Evolutionary conservation across 305 asterid genomes (phyloP), one percentile per base, ranked within the genome.

Genomic region (Fraxinus sp.): DNA sequence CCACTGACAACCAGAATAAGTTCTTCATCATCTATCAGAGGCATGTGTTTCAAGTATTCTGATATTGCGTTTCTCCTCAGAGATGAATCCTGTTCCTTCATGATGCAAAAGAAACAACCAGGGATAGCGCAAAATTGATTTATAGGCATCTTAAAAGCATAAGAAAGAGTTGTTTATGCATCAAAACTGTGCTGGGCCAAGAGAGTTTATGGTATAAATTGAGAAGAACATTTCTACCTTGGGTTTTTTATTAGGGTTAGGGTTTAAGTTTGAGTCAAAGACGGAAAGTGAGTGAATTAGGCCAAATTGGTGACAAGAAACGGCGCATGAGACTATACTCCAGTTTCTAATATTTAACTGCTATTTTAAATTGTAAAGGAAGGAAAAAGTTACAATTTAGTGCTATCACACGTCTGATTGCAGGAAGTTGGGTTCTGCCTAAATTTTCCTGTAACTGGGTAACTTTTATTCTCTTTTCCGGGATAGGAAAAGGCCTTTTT

Each of bases 41-140:
- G 83, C 78, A 88, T 30, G 44, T 70, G 68, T 41, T 85, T 89
- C 0, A 95, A 75, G 90, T 88, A 91, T 30, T 86, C 84, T 79
- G 71, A 83, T 76, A 92, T 76, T 44, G 44, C 80, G 10, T 74
- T 71, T 77, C 88, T 92, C 78, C 89, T 88, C 2, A 76, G 68
- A 13, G 87, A 64, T 83, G 92, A 82, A 80, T 89, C 88, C 62
- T 88, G 87, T 76, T 90, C 91, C 81, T 90, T 87, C 93, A 92
- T 85, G 30, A 85, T 84, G 93, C 97, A 92, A 80, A 95, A 93
- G 93, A 95, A 91, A 86, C 97, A 95, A 78, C 83, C 84, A 30
- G 86, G 49, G 79, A 80, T 81, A 74, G 84, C 44, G 86, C 88
- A 84, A 2, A 57, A 13, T 74, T 83, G 81, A 52, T 87, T 84